These are phyloP conservation scores for Phytophthora boehmeriae DNA, from an alignment of 352 stramenopile species.

Conservation along the genomic window DNA sequence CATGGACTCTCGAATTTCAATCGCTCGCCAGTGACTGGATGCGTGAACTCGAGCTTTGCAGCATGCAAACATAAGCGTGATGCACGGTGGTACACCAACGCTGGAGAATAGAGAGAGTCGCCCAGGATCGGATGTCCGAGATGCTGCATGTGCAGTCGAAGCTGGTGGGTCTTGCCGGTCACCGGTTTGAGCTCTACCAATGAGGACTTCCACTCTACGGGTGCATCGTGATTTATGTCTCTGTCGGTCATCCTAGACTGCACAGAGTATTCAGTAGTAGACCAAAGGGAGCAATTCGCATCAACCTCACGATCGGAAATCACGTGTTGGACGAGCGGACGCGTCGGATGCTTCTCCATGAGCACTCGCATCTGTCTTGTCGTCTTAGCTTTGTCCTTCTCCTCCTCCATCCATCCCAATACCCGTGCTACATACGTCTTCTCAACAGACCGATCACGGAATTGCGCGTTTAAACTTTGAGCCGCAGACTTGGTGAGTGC, in stretches of 20 bases:
- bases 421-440: constrained; percentile 73
- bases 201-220: constrained; percentile 26
- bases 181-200: constrained; percentile 72
- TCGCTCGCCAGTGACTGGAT: constrained; percentile 45
- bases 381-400: constrained; percentile 13
- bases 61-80: constrained; percentile 62
- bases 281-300: constrained; percentile 34
- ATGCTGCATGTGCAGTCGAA: constrained; percentile 93
- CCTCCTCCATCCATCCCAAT: constrained; percentile 36
- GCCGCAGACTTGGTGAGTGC: constrained; percentile 61
- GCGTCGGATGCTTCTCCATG: constrained; percentile 57
- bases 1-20: constrained; percentile 42
- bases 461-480: constrained; percentile 70
- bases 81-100: constrained; percentile 44
- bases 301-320: constrained; percentile 33
- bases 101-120: constrained; percentile 85
- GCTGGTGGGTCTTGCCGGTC: constrained; percentile 93
- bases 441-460: constrained; percentile 55
- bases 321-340: constrained; percentile 59
- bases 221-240: neutral
- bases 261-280: constrained; percentile 39
- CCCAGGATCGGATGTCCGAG: constrained; percentile 93
- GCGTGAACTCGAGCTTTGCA: constrained; percentile 39
- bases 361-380: constrained; percentile 40
- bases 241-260: constrained; percentile 11